These are phyloP conservation scores for Ceratocystis lukuohia DNA, from an alignment of 2,329 filamentous ascomycete genomes.

Conservation along the genomic window DNA sequence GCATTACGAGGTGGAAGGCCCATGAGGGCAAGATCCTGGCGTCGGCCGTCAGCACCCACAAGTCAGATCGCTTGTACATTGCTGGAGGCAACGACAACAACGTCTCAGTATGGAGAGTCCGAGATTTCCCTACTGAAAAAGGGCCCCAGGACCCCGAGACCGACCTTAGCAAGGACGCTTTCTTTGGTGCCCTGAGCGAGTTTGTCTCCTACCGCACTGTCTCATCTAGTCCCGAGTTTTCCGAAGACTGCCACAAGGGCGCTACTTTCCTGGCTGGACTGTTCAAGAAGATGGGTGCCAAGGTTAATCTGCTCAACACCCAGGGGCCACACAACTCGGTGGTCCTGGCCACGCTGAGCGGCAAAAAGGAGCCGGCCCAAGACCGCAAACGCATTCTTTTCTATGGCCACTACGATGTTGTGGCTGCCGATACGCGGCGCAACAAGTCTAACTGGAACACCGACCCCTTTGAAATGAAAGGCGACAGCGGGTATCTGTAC, in stretches of 20 bases:
- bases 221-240: conserved; percentile 71
- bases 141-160: conserved; percentile 27
- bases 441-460: conserved; percentile 58
- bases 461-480: conserved; percentile 80
- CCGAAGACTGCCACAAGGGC: conserved; percentile 82
- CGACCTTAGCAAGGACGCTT: conserved; percentile 31
- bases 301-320: conserved; percentile 80
- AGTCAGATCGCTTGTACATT: conserved; percentile 69
- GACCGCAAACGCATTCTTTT: conserved; percentile 79
- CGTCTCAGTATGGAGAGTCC: conserved; percentile 76
- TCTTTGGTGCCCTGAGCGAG: conserved; percentile 61
- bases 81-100: conserved; percentile 89
- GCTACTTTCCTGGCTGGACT: conserved; percentile 81
- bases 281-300: conserved; percentile 82
- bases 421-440: conserved; percentile 70
- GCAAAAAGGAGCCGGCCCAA: conserved; percentile 51
- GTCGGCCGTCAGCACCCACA: conserved; percentile 59
- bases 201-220: conserved; percentile 89
- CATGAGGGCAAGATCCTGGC: conserved; percentile 80
- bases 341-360: conserved; percentile 80
- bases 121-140: conserved; percentile 29
- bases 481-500: conserved; percentile 84
- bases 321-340: conserved; percentile 73
- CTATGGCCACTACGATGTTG: conserved; percentile 97
- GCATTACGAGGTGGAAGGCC: conserved; percentile 63